Base-by-base conservation (phyloP, 371 early-diverging fungal species). In the Entomophthora muscae region DNA sequence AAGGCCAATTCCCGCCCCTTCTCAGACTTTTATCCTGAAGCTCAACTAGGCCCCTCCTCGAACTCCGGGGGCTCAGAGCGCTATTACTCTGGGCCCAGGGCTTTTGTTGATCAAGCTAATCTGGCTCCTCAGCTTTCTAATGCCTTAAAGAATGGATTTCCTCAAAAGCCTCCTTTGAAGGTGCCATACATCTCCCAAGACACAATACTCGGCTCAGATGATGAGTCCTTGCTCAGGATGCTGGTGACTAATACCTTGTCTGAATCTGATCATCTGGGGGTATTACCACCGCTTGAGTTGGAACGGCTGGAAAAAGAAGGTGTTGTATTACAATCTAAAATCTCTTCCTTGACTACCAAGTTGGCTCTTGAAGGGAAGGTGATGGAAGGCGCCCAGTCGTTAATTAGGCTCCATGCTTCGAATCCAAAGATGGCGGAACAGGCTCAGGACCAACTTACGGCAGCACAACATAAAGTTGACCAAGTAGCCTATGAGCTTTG, bases 401-500 rank as follows among this genome's bases (percentile, higher is more conserved):
- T 85, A n/a, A 70, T 78, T 1, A 73, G 71, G 55, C 67, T 78
- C 1, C 77, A 78, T 57, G 72, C 74, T 0, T 69, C 71, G 10
- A 78, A 80, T 59, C 71, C 71, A 57, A 71, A 72, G 51, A 64
- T 75, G 24, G 77, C 79, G 0, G 63, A 71, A 24, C 73, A 75
- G 53, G 73, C 76, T 3, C 68, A 73, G 32, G 77, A 76, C 52
- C 80, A 80, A 69, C 68, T 85, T 3, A 74, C 77, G 53, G 73
- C 76, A 1, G 80, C 84, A 13, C 79, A 81, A 31, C 71, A 73
- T 10, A 83, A 83, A 67, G 83, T 85, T 57, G 83, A 84, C 57
- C 79, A 79, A 30, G 78, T 89, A 12, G 77, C 84, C 1, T 74
- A 76, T n/a, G 81, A 83, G 29, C 68, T 87, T 10, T 81, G 81